Evolutionary conservation across 2,329 filamentous ascomycete species (phyloP).

Genomic region (Apiospora koreana): DNA sequence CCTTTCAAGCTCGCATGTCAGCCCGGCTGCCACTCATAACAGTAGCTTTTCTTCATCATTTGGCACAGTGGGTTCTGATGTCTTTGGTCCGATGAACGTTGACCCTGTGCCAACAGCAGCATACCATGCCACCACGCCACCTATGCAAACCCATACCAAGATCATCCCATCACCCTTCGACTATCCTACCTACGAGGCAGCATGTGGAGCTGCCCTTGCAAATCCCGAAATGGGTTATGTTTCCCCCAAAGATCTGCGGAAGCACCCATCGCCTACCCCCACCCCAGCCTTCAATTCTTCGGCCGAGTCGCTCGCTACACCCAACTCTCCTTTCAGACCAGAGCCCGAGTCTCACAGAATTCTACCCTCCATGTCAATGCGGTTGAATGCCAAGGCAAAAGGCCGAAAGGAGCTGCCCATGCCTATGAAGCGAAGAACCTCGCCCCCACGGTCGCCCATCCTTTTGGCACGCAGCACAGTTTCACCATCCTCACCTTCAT

Average conservation of each 20-base stretch:
- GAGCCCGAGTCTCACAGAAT: background rate
- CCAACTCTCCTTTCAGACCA: background rate
- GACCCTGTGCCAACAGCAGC: background rate
- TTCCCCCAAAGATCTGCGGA: background rate
- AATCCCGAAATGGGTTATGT: background rate
- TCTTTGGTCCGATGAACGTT: slow-evolving; percentile 6
- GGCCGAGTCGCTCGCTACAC: background rate
- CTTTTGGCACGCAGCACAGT: background rate
- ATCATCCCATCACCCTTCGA: background rate
- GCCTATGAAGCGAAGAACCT: background rate
- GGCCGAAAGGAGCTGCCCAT: slow-evolving; percentile 3
- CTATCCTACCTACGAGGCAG: background rate
- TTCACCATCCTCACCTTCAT: background rate
- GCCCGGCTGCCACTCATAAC: background rate
- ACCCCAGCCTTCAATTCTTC: background rate
- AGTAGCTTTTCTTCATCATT: slow-evolving; percentile 11
- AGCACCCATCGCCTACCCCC: background rate
- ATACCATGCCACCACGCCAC: background rate
- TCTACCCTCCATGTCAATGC: background rate
- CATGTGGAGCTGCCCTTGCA: background rate
- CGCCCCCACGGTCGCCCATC: background rate
- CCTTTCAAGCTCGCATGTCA: background rate
- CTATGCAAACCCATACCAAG: background rate
- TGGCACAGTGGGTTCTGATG: slow-evolving; percentile 2
- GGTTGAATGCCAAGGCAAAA: background rate